Base-by-base conservation (phyloP, 306 rosid species). In the Malus domestica region DNA sequence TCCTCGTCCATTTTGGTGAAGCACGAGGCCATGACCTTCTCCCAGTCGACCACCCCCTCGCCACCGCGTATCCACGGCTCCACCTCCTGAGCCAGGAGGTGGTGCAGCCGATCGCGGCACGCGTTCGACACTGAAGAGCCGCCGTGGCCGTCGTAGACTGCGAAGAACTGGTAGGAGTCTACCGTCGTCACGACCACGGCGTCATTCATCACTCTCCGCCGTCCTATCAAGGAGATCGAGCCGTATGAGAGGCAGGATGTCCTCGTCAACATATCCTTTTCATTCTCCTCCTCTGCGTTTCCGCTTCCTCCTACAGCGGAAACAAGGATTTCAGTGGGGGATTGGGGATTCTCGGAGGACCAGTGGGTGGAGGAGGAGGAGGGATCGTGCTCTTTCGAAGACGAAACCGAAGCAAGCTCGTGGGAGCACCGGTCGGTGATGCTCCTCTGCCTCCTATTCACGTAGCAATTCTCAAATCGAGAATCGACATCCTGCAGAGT, bases 121-220 rank as follows among this genome's bases (percentile, higher is more conserved):
- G 88, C 86, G 33, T 81, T 76, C 4, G 97, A 89, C 76, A 90
- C 95, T 20, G 25, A 7, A 14, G 78, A 67, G 9, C 90, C 90
- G 0, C 89, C 92, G 46, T 92, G 96, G 1, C 92, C 97, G 15
- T 92, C 96, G 29, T 86, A 90, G 61, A 90, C 90, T 0, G 85
- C 89, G 15, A 87, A 92, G 71, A 88, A 87, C 15, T 87, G 76
- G 49, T 86, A 84, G 2, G 46, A 22, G 20, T 61, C 40, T 4
- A 71, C 13, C 32, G 74, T 33, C 12, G 55, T 76, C 44, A 82
- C 78, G 51, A 59, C 82, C 5, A 87, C 75, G 7, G 92, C 81
- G 64, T 92, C 96, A 76, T 90, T 95, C 93, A 92, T 90, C 44
- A 4, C 62, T 20, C 96, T 82, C 65, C 86, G 71, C 51, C 96